Evolutionary conservation across 2,329 filamentous ascomycete genomes (phyloP), one percentile per base, ranked within the genome.

Genomic region (Paraphoma chrysanthemicola): DNA sequence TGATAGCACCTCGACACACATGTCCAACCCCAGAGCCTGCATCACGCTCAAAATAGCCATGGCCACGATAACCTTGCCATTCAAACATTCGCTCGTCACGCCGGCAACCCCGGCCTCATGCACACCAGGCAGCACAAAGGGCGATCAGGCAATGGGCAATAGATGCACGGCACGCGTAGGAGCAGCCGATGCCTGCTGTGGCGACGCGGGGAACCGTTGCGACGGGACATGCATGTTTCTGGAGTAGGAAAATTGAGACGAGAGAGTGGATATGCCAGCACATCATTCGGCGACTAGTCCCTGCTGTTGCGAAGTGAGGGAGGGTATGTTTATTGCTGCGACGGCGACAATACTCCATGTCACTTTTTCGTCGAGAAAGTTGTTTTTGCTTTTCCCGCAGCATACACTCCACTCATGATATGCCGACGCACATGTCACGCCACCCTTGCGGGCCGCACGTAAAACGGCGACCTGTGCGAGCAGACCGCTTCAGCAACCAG

Each of bases 11-110:
- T 54, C 12, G 44, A 48, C 10, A 29, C 58, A 52, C 39, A n/a
- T 58, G 61, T 63, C 43, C 53, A 18, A 58, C 57, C 31, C 48
- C 50, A 33, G 43, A 23, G 43, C 18, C 49, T 63, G 64, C 63
- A 67, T 28, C 45, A 54, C 36, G 59, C 63, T 57, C 30, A 59
- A 56, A 66, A 53, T 41, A 59, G 60, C 33, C 45, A 56, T 44
- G 16, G 49, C 44, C 46, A 67, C 60, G 63, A 67, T 62, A 62
- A 64, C 30, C 54, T 60, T 53, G 57, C 53, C 42, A 53, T 36
- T 47, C 44, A 39, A 10, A 44, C 43, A 36, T 44, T 33, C 39
- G 30, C 39, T 30, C 39, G 41, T 36, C 29, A 51, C 48, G 36
- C 48, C 36, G 48, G 54, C 29, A 41, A 28, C 31, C 17, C 23